Evolutionary conservation across 768 basidiomycete species (phyloP), one percentile per base, ranked within the genome.

Genomic region (Trametes cubensis): DNA sequence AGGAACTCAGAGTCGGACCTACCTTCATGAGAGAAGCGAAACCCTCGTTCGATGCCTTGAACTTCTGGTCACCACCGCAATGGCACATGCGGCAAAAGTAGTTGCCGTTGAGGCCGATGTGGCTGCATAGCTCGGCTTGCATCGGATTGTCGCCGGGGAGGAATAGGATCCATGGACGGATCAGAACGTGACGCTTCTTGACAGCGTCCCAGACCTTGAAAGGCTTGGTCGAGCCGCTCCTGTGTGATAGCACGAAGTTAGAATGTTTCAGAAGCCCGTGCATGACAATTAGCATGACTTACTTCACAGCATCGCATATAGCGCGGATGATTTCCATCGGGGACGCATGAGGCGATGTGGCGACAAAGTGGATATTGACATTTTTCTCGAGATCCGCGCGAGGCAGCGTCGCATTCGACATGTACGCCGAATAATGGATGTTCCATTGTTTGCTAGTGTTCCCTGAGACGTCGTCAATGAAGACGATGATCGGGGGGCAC

Each of bases 391-490:
- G 42, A 25, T 71, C 66, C 28, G 68, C 30, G 0, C 67, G 62
- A 2, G 74, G 75, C 0, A 80, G 34, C 7, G 48, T 60, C 0
- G 54, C 74, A 59, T 78, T 77, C 0, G 70, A 75, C 55, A 76
- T 62, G 21, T 79, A 80, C 0, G 71, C 55, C 0, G 70, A 63
- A 13, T 74, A 70, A 34, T 78, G 75, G 30, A 74, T 74, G 39
- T 79, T 76, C 73, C 75, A 79, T 25, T 77, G 76, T 42, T 76
- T 78, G 4, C 67, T 75, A 2, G 65, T 56, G 38, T 78, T 78
- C 0, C 70, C 77, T 0, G 72, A 78, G 0, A 78, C 67, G 46
- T 79, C 73, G 30, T 78, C 76, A 48, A 76, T 71, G 53, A 76
- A 76, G 0, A 76, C 18, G 2, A 76, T 70, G 6, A 75, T 58